Evolutionary conservation across 169 alveolate genomes (phyloP), one percentile per base, ranked within the genome.

Genomic region (Cryptosporidium parvum): DNA sequence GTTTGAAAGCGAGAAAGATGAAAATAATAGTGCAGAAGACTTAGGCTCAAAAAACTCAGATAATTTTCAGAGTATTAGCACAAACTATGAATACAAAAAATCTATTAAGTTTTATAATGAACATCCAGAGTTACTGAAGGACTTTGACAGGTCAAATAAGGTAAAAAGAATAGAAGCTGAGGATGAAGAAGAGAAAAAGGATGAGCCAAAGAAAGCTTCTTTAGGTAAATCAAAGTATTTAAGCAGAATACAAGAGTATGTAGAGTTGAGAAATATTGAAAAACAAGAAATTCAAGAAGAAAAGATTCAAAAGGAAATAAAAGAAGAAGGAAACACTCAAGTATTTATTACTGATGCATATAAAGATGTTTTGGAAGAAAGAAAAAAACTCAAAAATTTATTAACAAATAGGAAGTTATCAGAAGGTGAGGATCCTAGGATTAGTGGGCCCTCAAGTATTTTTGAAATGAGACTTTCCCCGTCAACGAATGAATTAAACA

Each of bases 231-330:
- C 89, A 26, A 80, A 31, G 67, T 80, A 80, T 51, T 42, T 80
- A 26, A 18, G 48, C n/a, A 80, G 31, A 62, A 62, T 80, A 37
- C 39, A 80, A 44, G 68, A 80, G 9, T 80, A 62, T 48, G 89
- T 65, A 4, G 53, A 39, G 7, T 6, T 59, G 70, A 80, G 89
- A 45, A 80, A 59, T 12, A 45, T 80, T 61, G 89, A 80, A 48
- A 80, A 39, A 80, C 80, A 80, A 42, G 80, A 62, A 65, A 80
- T 65, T 21, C 72, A 80, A 12, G 89, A 80, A n/a, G 75, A 80
- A 51, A 80, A 58, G 65, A 59, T 80, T 29, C 89, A 80, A n/a
- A 59, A 65, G 53, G 89, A 80, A 31, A 65, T 80, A n/a, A 33
- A 80, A 6, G 21, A n/a, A 2, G 89, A 80, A 45, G 42, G 37